Conservation (phyloP, 2,329 filamentous ascomycete species). For the Penicillium concentricum region DNA sequence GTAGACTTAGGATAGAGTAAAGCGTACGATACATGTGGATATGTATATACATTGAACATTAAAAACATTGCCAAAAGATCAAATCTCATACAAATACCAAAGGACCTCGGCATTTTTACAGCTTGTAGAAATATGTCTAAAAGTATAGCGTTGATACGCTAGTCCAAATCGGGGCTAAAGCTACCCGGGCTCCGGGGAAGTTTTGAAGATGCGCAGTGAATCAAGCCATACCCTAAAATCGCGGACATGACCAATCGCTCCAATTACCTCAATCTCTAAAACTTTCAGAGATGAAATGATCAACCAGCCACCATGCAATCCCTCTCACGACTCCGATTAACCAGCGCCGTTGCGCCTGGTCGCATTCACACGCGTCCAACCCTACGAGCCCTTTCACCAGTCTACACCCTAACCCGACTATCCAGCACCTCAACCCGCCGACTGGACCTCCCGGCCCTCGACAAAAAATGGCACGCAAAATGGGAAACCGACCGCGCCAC, state of each 20-base stretch:
- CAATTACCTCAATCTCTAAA: neutral
- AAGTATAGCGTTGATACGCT: conserved; percentile 11
- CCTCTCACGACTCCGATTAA: conserved; percentile 29
- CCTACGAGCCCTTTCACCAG: conserved; percentile 13
- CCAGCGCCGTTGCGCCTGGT: conserved; percentile 19
- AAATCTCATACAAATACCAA: neutral
- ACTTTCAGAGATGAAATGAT: conserved; percentile 19
- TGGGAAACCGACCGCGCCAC: conserved; percentile 39
- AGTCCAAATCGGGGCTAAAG: conserved; percentile 22
- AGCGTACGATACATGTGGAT: neutral
- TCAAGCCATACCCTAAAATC: neutral
- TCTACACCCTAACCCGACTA: conserved; percentile 21
- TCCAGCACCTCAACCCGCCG: conserved; percentile 28
- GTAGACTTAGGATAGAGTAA: conserved; percentile 15
- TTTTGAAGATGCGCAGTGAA: conserved; percentile 14
- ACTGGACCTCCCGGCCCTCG: conserved; percentile 48
- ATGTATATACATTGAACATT: neutral
- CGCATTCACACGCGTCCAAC: conserved; percentile 16
- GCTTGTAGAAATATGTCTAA: neutral
- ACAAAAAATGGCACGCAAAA: conserved; percentile 56
- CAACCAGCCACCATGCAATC: conserved; percentile 26
- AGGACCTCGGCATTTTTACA: neutral
- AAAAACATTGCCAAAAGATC: neutral
- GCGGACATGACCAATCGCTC: conserved; percentile 1
- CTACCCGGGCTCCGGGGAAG: conserved; percentile 19